Base-by-base conservation (phyloP, 2,329 filamentous ascomycete genomes). In the Sporothrix dimorphospora region DNA sequence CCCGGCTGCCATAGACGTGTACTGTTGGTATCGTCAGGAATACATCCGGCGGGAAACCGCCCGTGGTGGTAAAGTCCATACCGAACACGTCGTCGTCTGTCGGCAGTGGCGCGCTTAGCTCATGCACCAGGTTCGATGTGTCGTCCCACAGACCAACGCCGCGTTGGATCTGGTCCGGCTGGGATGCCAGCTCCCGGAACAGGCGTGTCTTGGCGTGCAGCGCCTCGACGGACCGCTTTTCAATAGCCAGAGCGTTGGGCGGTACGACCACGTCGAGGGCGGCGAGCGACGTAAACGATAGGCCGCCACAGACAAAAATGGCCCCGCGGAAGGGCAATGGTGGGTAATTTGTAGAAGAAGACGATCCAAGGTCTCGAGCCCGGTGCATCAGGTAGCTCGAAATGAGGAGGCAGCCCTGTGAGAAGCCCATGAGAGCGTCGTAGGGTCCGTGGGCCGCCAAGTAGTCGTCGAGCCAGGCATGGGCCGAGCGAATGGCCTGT, bases 371-470 rank as follows among this genome's bases (percentile, higher is more conserved):
- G 72, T 81, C 80, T 73, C 78, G 79, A 69, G 79, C 77, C 42
- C 80, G 80, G 75, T 81, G 81, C 27, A 84, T 74, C 19, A 84
- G 77, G 74, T 81, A 84, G 77, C 78, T 82, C 30, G 78, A 78
- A 27, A 81, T 76, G 2, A 84, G 75, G 5, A 79, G 75, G 55
- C 81, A 83, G 24, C 82, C 82, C 73, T 82, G 81, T 6, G 79
- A 81, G 75, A 82, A 82, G 75, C 81, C 78, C 75, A 80, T 78
- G 72, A 81, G 74, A 11, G 77, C 76, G 71, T 82, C 81, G 74
- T 78, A 81, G 21, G 81, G 80, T 0, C 79, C 80, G 71, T 81
- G 74, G 34, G 76, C 73, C 2, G 75, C 77, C 2, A 83, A 70
- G 72, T 81, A 79, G 38, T 77, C 76, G 27, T 77, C 74, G n/a